Evolutionary conservation across 2,329 filamentous ascomycete genomes (phyloP), one percentile per base, ranked within the genome.

Genomic region (Zymoseptoria ardabiliae): DNA sequence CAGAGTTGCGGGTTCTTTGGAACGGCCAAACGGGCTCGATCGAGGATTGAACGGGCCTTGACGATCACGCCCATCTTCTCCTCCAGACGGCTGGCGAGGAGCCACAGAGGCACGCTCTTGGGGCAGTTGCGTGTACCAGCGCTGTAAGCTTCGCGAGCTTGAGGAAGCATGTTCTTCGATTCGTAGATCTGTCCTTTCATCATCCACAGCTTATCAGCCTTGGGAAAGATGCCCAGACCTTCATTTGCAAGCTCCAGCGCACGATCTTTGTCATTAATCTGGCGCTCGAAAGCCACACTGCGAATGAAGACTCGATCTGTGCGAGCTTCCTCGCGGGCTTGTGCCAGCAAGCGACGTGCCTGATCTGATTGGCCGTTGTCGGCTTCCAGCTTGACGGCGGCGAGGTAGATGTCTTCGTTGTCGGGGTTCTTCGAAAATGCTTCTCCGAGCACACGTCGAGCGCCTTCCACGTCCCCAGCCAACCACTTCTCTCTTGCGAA

Each of bases 181-280:
- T 97, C 89, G 79, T 99, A 99, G 63, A 97, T 94, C 72, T 99
- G 94, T 0, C 95, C 94, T 76, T 99, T 99, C 79, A 96, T 90
- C 89, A 97, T 97, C 88, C 93, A 97, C 22, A 99, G 81, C 76
- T 97, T 97, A 56, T 90, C 82, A 11, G 88, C 85, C 51, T 86
- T 84, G 0, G 94, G 93, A 77, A 96, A 99, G 9, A 90, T 82
- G 65, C 92, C 87, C 41, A 99, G 79, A 1, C 88, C 94, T 71
- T 95, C 88, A 61, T 92, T 90, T 50, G 90, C 90, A 10, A 99
- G 85, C 69, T 95, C 89, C 13, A 99, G 81, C 0, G 94, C 92
- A 1, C 86, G 85, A 53, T 96, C 90, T 23, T 81, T 80, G 67
- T 94, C 88, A 59, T 87, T 88, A 58, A 90, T 80, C 66, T 96